Base-by-base conservation (phyloP, 2,329 filamentous ascomycete genomes). In the Cordyceps sp. region DNA sequence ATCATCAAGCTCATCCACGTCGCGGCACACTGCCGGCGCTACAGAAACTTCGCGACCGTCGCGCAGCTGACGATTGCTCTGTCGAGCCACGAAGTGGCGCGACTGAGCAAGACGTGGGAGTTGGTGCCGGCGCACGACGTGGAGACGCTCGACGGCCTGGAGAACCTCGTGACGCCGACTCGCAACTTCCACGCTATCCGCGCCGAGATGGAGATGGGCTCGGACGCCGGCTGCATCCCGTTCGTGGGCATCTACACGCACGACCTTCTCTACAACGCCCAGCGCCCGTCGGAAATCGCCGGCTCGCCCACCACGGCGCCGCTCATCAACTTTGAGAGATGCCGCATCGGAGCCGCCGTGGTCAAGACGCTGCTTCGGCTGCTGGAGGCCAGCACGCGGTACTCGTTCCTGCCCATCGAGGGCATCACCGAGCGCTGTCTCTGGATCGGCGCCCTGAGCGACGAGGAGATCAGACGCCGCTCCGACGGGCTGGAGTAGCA, bases 201-300 rank as follows among this genome's bases (percentile, higher is more conserved):
- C 26, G 68, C 73, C 1, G 82, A 88, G 54, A 90, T 88, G 82
- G 82, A 90, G 51, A 44, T 47, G 6, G 69, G 69, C 2, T 59
- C 66, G 2, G 75, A 82, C 33, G 64, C 66, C 24, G 80, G 79
- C 2, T 88, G 82, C 44, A 86, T 90, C 37, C 82, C 82, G 0
- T 88, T 90, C 48, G 78, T 90, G 30, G 82, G 76, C 36, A 75
- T 78, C 34, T 90, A 90, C 52, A 88, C 80, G 2, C 81, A 86
- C 45, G 82, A 90, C 47, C 62, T 90, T 26, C 70, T 86, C 28
- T 83, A 81, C 60, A 88, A 86, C 45, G 73, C 77, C 1, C 79
- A 88, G 49, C 72, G 83, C 39, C 78, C 82, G 2, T 74, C 77
- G 2, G 76, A 81, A 49, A 76, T 86, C 41, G 73, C 74, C 2